These are phyloP conservation scores for Priceomyces carsonii DNA, from an alignment of 805 yeast genomes.

Conservation along the genomic window DNA sequence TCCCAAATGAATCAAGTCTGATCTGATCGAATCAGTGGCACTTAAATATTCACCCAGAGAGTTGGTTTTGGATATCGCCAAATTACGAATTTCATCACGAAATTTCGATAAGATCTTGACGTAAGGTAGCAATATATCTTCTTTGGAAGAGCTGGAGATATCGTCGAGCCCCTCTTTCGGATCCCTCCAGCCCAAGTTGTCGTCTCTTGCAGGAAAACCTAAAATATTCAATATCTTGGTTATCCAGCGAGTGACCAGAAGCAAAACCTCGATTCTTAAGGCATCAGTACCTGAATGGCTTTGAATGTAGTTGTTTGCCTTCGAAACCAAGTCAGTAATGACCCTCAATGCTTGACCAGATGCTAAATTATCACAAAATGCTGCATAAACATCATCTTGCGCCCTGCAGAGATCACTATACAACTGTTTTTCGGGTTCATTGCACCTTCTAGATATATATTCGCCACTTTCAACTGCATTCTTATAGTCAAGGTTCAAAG, in stretches of 20 bases:
- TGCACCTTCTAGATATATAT: constrained; percentile 62
- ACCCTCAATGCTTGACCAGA: constrained; percentile 73
- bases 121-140: constrained; percentile 77
- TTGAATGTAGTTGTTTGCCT: constrained; percentile 70
- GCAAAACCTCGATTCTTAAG: constrained; percentile 63
- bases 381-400: constrained; percentile 63
- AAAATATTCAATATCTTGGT: constrained; percentile 68
- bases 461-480: constrained; percentile 48
- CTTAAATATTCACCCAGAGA: constrained; percentile 53
- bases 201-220: constrained; percentile 74
- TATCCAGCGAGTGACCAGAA: constrained; percentile 65
- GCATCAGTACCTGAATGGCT: constrained; percentile 39
- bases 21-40: constrained; percentile 74
- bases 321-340: constrained; percentile 67
- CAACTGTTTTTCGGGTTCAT: constrained; percentile 55
- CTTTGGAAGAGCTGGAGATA: constrained; percentile 31
- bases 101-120: constrained; percentile 74
- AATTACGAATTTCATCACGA: constrained; percentile 76
- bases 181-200: constrained; percentile 80
- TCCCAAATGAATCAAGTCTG: constrained; percentile 71
- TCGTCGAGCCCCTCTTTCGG: constrained; percentile 15
- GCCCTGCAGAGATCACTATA: constrained; percentile 49
- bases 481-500: constrained; percentile 66
- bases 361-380: constrained; percentile 86
- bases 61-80: constrained; percentile 62